Evolutionary conservation across 768 basidiomycete species (phyloP), one percentile per base, ranked within the genome.

Genomic region (Russula emetica): DNA sequence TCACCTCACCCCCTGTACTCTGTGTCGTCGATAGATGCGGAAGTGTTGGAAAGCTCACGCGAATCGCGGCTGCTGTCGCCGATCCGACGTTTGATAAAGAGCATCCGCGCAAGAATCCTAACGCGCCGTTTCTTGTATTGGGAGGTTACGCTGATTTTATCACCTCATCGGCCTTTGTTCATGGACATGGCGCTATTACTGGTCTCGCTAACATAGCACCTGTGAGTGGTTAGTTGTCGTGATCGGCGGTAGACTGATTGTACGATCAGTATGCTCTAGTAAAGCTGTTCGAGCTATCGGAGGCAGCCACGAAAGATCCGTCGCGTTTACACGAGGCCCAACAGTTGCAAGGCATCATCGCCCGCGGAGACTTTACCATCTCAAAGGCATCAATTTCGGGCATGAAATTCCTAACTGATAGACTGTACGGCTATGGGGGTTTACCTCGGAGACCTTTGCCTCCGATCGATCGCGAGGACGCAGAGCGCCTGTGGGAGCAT

Each of bases 91-190:
- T 93, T 75, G 66, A 75, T 20, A 72, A 79, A 32, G 70, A 75
- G 38, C 78, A 87, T 74, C 90, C 92, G 50, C 86, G 91, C 72
- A 86, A 83, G 76, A 83, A 84, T 70, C 71, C 78, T 24, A 74
- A 79, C 32, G 82, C 83, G 0, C 86, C 87, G 20, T 96, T 97
- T 79, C 76, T 94, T 54, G 90, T 94, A 38, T 78, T 94, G 24
- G 92, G 92, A 45, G 94, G 94, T 10, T 97, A 83, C 74, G 79
- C 82, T 64, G 94, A 97, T 77, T 92, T 93, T 74, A 72, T 96
- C 62, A 77, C 88, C 38, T 85, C 94, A 4, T 83, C 91, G 7
- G 73, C 82, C 2, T 85, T 84, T 71, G 87, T 82, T 34, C 85
- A 86, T 66, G 92, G 82, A 2, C 87, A 94, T 69, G 94, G 94